phyloP scores from a whole-genome alignment of 176 grass and related monocot genomes.

The Alopecurus myosuroides region DNA sequence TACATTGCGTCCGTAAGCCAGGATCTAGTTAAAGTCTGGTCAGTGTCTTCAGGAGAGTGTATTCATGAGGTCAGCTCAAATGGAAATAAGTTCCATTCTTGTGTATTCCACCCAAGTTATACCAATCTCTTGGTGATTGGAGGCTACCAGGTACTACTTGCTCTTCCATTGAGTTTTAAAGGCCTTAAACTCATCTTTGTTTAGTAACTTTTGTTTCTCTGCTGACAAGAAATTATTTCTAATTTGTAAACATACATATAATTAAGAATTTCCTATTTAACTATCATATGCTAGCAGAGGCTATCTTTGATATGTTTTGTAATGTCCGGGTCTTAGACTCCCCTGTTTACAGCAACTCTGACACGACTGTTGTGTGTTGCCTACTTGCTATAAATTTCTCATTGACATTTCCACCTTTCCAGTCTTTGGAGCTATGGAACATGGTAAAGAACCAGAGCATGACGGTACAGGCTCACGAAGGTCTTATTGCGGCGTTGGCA shows the following conservation, averaged over 20 bases:
- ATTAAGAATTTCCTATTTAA: neutral
- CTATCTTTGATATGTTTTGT: neutral
- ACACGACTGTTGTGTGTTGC: neutral
- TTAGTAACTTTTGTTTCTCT: neutral
- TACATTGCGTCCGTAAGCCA: constrained; percentile 86
- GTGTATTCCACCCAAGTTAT: constrained; percentile 90
- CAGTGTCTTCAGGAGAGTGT: constrained; percentile 70
- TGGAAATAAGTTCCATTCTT: constrained; percentile 96
- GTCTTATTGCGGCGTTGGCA: constrained; percentile 66
- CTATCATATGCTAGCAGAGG: neutral
- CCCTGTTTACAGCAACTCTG: neutral
- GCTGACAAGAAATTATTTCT: neutral
- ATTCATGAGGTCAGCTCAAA: constrained; percentile 92
- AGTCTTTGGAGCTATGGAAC: constrained; percentile 94
- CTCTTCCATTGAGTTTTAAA: neutral
- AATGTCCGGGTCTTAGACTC: neutral
- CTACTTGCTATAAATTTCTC: neutral
- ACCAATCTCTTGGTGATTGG: constrained; percentile 83
- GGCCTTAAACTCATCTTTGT: neutral
- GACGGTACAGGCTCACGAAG: constrained; percentile 78
- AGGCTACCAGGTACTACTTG: constrained; percentile 68
- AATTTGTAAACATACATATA: neutral
- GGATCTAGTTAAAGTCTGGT: constrained; percentile 97
- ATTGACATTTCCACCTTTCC: constrained; percentile 26
- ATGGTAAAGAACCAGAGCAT: constrained; percentile 86